phyloP scores from a whole-genome alignment of 2,329 filamentous ascomycete genomes.

The Epichloe amarillans region DNA sequence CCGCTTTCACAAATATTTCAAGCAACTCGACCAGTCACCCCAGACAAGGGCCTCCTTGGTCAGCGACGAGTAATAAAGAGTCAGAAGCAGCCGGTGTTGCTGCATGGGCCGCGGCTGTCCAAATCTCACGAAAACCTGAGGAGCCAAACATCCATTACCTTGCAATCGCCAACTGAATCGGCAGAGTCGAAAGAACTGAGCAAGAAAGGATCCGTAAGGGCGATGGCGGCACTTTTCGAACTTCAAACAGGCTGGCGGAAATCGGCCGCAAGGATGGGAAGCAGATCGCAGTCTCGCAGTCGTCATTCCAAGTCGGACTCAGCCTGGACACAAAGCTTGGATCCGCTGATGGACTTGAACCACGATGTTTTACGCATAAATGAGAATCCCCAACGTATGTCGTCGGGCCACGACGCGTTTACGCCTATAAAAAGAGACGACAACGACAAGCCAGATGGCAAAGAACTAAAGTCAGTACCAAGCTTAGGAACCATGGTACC shows the following conservation, averaged over 20 bases:
- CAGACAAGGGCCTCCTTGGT: neutral
- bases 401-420: neutral
- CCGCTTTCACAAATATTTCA: slow-evolving; percentile 3
- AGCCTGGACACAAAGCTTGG: neutral
- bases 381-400: neutral
- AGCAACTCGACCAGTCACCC: neutral
- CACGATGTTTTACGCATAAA: neutral
- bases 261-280: neutral
- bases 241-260: slow-evolving; percentile 9
- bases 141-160: slow-evolving; percentile 1
- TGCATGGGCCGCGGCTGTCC: slow-evolving; percentile 4
- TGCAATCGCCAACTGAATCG: slow-evolving; percentile 5
- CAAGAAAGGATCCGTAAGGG: slow-evolving; percentile 27
- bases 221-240: slow-evolving; percentile 41
- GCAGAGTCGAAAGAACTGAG: slow-evolving; percentile 10
- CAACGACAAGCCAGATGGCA: neutral
- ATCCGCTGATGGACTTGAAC: neutral
- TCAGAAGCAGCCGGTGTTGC: slow-evolving; percentile 4
- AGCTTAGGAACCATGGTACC: slow-evolving; percentile 26
- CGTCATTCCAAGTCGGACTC: slow-evolving; percentile 6
- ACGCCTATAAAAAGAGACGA: neutral
- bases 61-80: neutral
- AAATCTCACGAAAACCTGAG: slow-evolving; percentile 7
- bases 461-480: slow-evolving; percentile 10
- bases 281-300: neutral